Base-by-base conservation (phyloP, 2,329 filamentous ascomycete species). In the Penicillium hesseltinei region DNA sequence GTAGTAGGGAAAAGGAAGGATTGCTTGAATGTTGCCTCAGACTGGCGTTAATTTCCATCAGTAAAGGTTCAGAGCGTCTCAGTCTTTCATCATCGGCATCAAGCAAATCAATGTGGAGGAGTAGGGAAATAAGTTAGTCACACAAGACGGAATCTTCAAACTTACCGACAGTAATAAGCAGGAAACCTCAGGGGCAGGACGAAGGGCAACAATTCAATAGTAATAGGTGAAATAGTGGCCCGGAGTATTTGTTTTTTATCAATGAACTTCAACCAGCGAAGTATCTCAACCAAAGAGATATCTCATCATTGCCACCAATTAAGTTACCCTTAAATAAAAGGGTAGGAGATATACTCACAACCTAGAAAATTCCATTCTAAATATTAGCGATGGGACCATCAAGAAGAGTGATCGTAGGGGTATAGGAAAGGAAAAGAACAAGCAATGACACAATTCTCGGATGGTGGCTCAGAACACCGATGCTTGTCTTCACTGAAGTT, bases 331-430 rank as follows among this genome's bases (percentile, higher is more conserved):
- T 13, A 23, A 40, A 40, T 3, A 8, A 9, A 29, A 7, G 17
- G 8, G 5, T 17, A n/a, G 9, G 2, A 44, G 25, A n/a, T 7
- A 27, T 19, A 17, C 6, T n/a, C 2, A 27, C 1, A 11, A 44
- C 13, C 2, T n/a, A 27, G 17, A 5, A 29, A n/a, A 29, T 7
- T 2, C 5, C 9, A 7, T 1, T 11, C 23, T 1, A 3, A 1
- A 44, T 7, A 29, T 44, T 11, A 27, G 42, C 42, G 17, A 29
- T 5, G 4, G 4, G 2, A 6, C 4, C 9, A 27, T 27, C 9
- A 5, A 25, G 21, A 43, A 10, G 2, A 11, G 23, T 15, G 1
- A 17, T 17, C 21, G 15, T 13, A 17, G 17, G 13, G 9, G 11
- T 27, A 11, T 25, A 23, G 3, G 9, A n/a, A 29, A n/a, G 17